Conservation (phyloP, 2,329 filamentous ascomycete genomes). For the Pseudopyricularia cyperi region DNA sequence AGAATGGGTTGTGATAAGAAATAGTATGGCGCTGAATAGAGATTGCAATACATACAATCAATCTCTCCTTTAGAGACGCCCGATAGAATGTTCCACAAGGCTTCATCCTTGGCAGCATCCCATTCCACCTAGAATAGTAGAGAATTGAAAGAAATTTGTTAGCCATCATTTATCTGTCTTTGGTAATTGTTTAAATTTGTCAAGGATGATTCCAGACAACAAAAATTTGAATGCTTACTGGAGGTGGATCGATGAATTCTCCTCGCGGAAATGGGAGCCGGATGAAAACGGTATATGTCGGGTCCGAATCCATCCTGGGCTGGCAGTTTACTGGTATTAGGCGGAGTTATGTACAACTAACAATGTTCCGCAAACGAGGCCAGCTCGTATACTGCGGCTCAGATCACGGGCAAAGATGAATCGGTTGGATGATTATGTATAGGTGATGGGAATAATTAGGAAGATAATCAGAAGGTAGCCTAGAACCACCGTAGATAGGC, state of each 20-base stretch:
- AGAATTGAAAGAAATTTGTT: conserved; percentile 10
- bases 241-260: conserved; percentile 80
- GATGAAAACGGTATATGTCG: conserved; percentile 65
- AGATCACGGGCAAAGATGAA: not conserved
- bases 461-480: too few relatives aligned
- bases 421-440: too few relatives aligned
- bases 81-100: conserved; percentile 81
- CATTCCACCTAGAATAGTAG: conserved; percentile 64
- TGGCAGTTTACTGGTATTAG: not conserved
- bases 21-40: not conserved
- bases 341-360: not conserved
- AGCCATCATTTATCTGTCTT: conserved; percentile 6
- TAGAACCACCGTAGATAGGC: not conserved
- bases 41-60: conserved; percentile 48
- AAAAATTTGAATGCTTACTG: conserved; percentile 36
- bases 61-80: conserved; percentile 71
- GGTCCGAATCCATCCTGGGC: conserved; percentile 23
- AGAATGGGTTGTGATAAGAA: conserved; percentile 4
- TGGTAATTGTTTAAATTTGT: too few relatives aligned
- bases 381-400: not conserved
- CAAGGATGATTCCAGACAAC: too few relatives aligned
- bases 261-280: conserved; percentile 79
- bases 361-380: not conserved
- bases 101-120: conserved; percentile 76
- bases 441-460: too few relatives aligned